Evolutionary conservation across 495 filamentous ascomycete genomes (phyloP).

Genomic region (Penicillium roqueforti): DNA sequence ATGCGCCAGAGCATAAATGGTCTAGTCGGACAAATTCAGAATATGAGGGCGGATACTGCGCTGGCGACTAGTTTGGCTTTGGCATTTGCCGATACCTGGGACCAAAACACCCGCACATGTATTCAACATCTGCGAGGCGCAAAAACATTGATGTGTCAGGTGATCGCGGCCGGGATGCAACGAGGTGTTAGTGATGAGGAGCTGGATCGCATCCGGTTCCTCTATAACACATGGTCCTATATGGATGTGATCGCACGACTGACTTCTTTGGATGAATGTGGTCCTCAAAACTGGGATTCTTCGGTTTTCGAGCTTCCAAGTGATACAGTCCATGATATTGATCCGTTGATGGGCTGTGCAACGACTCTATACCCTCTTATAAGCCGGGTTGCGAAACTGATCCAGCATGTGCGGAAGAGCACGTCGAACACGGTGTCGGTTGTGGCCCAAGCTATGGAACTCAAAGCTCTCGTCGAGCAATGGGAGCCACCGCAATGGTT

Average conservation of each 20-base stretch:
- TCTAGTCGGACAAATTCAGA: slow-evolving; percentile 54
- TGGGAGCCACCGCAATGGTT: slow-evolving; percentile 59
- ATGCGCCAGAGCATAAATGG: slow-evolving; percentile 62
- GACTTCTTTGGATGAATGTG: slow-evolving; percentile 61
- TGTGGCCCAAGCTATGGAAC: slow-evolving; percentile 59
- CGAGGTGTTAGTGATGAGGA: slow-evolving; percentile 36
- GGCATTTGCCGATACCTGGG: slow-evolving; percentile 77
- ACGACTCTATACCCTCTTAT: slow-evolving; percentile 70
- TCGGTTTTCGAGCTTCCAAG: slow-evolving; percentile 38
- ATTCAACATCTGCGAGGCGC: slow-evolving; percentile 71
- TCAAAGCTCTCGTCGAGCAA: slow-evolving; percentile 58
- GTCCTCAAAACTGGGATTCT: slow-evolving; percentile 50
- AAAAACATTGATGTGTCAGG: slow-evolving; percentile 58
- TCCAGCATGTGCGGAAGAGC: slow-evolving; percentile 57
- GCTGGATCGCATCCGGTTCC: slow-evolving; percentile 57
- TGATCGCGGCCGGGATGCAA: slow-evolving; percentile 43
- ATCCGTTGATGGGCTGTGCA: slow-evolving; percentile 75
- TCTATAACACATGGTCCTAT: slow-evolving; percentile 77
- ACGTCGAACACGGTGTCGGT: slow-evolving; percentile 57
- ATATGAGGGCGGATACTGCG: slow-evolving; percentile 62
- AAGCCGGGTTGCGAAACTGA: slow-evolving; percentile 62
- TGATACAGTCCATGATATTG: slow-evolving; percentile 53
- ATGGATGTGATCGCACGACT: slow-evolving; percentile 78
- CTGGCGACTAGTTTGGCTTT: slow-evolving; percentile 70
- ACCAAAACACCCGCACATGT: slow-evolving; percentile 69